Evolutionary conservation across 768 basidiomycete species (phyloP).

Genomic region (Boletus edulis): DNA sequence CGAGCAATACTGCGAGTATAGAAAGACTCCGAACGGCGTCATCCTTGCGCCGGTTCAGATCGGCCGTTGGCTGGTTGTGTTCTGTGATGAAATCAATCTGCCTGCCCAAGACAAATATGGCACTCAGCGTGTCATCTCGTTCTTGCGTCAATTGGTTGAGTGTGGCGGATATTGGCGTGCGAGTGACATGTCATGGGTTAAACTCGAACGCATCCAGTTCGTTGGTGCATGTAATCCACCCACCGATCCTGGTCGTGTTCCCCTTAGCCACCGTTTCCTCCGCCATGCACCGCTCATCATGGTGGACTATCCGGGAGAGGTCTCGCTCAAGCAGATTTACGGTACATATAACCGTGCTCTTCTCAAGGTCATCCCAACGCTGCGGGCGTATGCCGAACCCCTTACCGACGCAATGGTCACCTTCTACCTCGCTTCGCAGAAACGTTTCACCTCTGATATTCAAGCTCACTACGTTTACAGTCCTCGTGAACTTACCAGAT

Average conservation of each 20-base stretch:
- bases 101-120: conserved; percentile 98
- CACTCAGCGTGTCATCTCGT: conserved; percentile 97
- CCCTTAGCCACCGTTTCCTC: conserved; percentile 94
- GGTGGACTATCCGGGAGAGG: conserved; percentile 98
- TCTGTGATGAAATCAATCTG: conserved; percentile 99
- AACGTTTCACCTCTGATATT: conserved; percentile 91
- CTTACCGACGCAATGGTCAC: conserved; percentile 97
- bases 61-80: conserved; percentile 98
- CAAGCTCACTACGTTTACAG: conserved; percentile 99
- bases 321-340: conserved; percentile 97
- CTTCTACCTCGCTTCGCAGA: conserved; percentile 93
- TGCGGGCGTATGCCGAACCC: conserved; percentile 89
- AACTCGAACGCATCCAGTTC: conserved; percentile 97
- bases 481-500: conserved; percentile 97
- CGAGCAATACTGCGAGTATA: conserved; percentile 98
- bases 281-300: conserved; percentile 96
- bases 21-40: conserved; percentile 98
- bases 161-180: conserved; percentile 93
- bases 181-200: conserved; percentile 95
- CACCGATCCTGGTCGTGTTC: conserved; percentile 98
- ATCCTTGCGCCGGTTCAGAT: conserved; percentile 92
- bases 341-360: conserved; percentile 96
- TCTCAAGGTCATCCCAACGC: conserved; percentile 92
- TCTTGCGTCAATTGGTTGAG: conserved; percentile 95
- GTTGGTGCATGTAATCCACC: conserved; percentile 99